Evolutionary conservation across 208 protist genomes (phyloP), one percentile per base, ranked within the genome.

Genomic region (Naegleria gruberi): DNA sequence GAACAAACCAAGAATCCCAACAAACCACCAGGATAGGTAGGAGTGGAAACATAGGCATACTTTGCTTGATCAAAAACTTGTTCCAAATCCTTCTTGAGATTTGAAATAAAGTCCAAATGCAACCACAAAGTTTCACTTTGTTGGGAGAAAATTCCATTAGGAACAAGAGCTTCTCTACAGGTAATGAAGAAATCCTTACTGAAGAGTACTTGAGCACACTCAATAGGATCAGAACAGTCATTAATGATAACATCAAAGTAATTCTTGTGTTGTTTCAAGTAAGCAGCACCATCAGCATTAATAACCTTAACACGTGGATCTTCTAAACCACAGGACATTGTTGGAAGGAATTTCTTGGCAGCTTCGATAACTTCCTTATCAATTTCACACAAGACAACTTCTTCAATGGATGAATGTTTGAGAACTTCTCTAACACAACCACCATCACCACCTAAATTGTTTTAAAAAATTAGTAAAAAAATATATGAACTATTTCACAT

Each of bases 181-280:
- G 93, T 93, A 84, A 97, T 94, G 91, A 96, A 97, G 92, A 96
- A 97, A 65, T 96, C 95, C 77, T 95, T 94, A 10, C 45, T n/a
- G 43, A 92, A 92, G 23, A 93, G 82, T 1, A 89, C 45, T 77
- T 82, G 34, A n/a, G 90, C 91, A 42, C 88, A 96, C 4, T 96
- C 97, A n/a, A 94, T 94, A 45, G 96, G 97, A 90, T 98, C 97
- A 30, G 97, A 98, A 0, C 96, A 97, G 94, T 98, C 97, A 87
- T 98, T 95, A 92, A 98, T 98, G 89, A 98, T 94, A 19, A 98
- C 94, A 91, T 98, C 97, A 91, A 97, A 98, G 17, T 46, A 37
- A 26, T 34, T 82, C 10, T 87, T 90, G 92, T 93, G 93, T 89
- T 97, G 95, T 86, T 93, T 87, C 23, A 98, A 95, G 84, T 96